Evolutionary conservation across 805 yeast genomes (phyloP), one percentile per base, ranked within the genome.

Genomic region (Alloascoidea hylecoeti): DNA sequence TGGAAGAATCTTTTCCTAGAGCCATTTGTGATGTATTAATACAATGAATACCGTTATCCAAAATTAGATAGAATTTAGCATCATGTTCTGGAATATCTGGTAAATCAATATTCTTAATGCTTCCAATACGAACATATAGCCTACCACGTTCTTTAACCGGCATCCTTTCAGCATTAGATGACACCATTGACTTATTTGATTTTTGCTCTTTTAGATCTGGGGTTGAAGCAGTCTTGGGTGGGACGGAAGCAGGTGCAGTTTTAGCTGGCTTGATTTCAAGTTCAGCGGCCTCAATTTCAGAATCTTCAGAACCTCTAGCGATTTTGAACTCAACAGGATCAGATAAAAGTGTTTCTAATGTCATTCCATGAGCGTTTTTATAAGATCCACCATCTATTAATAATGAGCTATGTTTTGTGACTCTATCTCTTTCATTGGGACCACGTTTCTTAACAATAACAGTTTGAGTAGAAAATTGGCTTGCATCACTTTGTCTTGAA

Each of bases 41-140:
- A 40, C 83, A 70, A 50, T 84, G 92, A 19, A 76, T 72, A 3
- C 94, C 92, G 51, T 84, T 84, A 52, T 84, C 95, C 42, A 78
- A 57, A 15, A 56, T 52, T 14, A 75, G 46, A 17, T 66, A 61
- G 49, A 73, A 69, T 14, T 59, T 53, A 2, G 70, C 72, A 19
- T 63, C 52, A 4, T 39, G 15, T 33, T 61, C 68, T 9, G 44
- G 43, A 35, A 68, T 47, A 12, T 66, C 66, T 1, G 75, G 72
- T 39, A 75, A 50, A 3, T 49, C 47, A 18, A 74, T 51, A 30
- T 61, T 63, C 43, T 64, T 63, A 39, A 75, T 48, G 1, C 70
- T 69, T 39, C 70, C 60, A 38, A 72, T 55, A 41, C 70, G 72
- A 13, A 63, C 53, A 42, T 60, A 63, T 16, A 63, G 42, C 28